Conservation (phyloP, 2,329 filamentous ascomycete genomes). For the Thielaviopsis euricoi region DNA sequence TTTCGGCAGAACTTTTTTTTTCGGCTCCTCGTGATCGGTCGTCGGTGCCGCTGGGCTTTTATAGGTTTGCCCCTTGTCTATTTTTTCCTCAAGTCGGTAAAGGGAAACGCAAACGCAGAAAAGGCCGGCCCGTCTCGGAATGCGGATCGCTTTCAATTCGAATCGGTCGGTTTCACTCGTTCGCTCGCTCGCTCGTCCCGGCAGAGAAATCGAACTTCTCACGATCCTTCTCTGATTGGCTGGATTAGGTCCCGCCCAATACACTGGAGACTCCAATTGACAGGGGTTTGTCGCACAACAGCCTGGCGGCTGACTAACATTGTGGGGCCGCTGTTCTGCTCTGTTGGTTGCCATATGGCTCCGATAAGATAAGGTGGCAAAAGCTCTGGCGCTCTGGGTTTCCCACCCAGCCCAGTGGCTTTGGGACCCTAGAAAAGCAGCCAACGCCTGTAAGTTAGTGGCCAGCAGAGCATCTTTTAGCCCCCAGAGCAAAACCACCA, state of each 20-base stretch:
- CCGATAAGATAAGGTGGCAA: background rate
- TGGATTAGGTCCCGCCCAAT: background rate
- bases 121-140: background rate
- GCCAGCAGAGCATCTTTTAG: background rate
- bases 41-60: background rate
- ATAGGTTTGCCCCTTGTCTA: background rate
- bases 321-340: background rate
- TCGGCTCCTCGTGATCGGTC: background rate
- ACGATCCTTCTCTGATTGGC: constrained; percentile 6
- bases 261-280: background rate
- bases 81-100: background rate
- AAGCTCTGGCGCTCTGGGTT: too few relatives aligned
- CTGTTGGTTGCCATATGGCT: too few relatives aligned
- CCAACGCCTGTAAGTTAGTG: background rate
- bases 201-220: constrained; percentile 9
- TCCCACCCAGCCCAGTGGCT: background rate
- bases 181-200: background rate
- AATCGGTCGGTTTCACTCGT: background rate
- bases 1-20: background rate
- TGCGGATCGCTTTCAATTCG: background rate
- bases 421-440: background rate
- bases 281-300: background rate
- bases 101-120: background rate
- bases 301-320: constrained; percentile 6
- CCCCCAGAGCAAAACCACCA: background rate